phyloP scores from a whole-genome alignment of 2,329 filamentous ascomycete species.

The Delphinella strobiligena region DNA sequence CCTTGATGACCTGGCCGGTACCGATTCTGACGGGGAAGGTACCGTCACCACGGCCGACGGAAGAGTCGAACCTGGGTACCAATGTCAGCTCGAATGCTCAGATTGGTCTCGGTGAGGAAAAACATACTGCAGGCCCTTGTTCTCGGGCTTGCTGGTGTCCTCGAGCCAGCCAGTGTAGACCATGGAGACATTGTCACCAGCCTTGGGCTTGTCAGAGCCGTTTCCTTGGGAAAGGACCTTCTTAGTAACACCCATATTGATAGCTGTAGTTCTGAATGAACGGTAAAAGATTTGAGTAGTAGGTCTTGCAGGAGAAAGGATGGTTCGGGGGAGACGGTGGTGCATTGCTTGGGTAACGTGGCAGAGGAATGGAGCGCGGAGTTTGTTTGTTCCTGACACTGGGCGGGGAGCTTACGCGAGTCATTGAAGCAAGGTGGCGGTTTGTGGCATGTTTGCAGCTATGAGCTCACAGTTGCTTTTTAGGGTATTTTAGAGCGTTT shows the following conservation, averaged over 20 bases:
- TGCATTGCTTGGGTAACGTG: slow-evolving; percentile 5
- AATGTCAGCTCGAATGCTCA: slow-evolving; percentile 6
- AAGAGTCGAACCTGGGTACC: slow-evolving; percentile 69
- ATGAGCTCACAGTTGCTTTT: too few relatives aligned
- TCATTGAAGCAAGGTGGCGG: not conserved
- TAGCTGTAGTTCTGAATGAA: slow-evolving; percentile 5
- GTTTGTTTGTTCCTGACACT: not conserved
- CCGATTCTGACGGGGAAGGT: slow-evolving; percentile 66
- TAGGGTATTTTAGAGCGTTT: too few relatives aligned
- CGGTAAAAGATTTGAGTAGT: slow-evolving; percentile 5
- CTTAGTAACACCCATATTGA: slow-evolving; percentile 52
- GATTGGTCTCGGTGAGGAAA: not conserved
- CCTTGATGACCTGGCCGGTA: slow-evolving; percentile 72
- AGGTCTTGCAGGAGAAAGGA: slow-evolving; percentile 5
- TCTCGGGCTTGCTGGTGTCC: slow-evolving; percentile 47
- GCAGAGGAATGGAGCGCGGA: slow-evolving; percentile 4
- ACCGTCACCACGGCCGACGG: slow-evolving; percentile 55
- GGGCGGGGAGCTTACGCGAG: not conserved
- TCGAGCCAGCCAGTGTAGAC: slow-evolving; percentile 86
- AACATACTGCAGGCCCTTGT: slow-evolving; percentile 62
- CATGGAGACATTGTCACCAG: slow-evolving; percentile 67
- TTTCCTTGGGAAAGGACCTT: slow-evolving; percentile 49
- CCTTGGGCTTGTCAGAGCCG: slow-evolving; percentile 45
- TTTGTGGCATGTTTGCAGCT: not conserved
- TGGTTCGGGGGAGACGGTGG: slow-evolving; percentile 3